These are phyloP conservation scores for Mycosphaerella sp. DNA, from an alignment of 2,329 filamentous ascomycete genomes.

Conservation along the genomic window DNA sequence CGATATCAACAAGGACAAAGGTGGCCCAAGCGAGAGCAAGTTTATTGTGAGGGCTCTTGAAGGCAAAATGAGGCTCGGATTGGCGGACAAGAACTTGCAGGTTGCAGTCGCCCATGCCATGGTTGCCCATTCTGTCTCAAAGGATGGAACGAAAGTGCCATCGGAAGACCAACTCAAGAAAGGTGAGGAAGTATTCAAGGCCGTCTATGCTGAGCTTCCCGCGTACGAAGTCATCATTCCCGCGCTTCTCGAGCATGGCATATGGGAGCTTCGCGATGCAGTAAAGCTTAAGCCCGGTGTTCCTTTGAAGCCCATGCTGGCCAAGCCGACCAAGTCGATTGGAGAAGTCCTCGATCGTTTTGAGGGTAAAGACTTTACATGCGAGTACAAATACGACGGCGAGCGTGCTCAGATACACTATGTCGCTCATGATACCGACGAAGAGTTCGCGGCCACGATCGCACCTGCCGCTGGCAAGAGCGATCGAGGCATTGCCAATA, in stretches of 20 bases:
- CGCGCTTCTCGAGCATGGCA: slow-evolving; percentile 77
- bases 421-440: slow-evolving; percentile 70
- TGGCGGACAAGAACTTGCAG: slow-evolving; percentile 88
- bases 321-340: slow-evolving; percentile 96
- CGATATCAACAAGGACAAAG: slow-evolving; percentile 87
- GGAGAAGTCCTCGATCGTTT: slow-evolving; percentile 96
- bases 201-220: slow-evolving; percentile 79
- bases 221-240: slow-evolving; percentile 95
- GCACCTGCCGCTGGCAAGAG: slow-evolving; percentile 58
- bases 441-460: slow-evolving; percentile 59
- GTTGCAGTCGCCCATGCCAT: slow-evolving; percentile 85
- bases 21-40: slow-evolving; percentile 90
- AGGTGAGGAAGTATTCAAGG: slow-evolving; percentile 80
- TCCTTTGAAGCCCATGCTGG: slow-evolving; percentile 95
- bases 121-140: slow-evolving; percentile 72
- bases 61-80: slow-evolving; percentile 82
- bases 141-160: slow-evolving; percentile 60
- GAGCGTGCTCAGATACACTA: slow-evolving; percentile 99
- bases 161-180: slow-evolving; percentile 71
- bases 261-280: slow-evolving; percentile 71
- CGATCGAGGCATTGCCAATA: slow-evolving; percentile 72
- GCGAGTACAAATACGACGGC: slow-evolving; percentile 98
- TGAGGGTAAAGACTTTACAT: slow-evolving; percentile 90
- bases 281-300: slow-evolving; percentile 93
- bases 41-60: slow-evolving; percentile 89